Percentiles rank a stretch among this genome's conserved stretches.
Evolutionary conservation across 2,329 filamentous ascomycete genomes (phyloP).

Genomic region (Neodidymelliopsis sp.): DNA sequence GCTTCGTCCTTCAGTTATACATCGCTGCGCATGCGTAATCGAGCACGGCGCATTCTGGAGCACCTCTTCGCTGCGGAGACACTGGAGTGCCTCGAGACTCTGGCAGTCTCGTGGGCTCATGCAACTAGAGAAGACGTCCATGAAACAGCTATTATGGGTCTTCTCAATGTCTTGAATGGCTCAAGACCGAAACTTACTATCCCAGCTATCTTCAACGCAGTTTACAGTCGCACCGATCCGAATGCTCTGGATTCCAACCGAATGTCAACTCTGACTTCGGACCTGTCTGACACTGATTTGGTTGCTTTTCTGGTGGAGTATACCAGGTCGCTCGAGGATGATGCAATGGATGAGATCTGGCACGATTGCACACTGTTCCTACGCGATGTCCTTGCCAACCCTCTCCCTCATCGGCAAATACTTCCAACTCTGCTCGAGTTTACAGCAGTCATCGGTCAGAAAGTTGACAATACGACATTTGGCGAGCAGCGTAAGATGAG

Average conservation of each 20-base stretch:
- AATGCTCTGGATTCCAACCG: constrained; percentile 77
- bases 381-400: constrained; percentile 88
- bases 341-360: constrained; percentile 99
- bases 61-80: constrained; percentile 92
- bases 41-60: constrained; percentile 85
- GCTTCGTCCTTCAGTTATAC: constrained; percentile 89
- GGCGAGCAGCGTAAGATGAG: constrained; percentile 94
- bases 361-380: constrained; percentile 90
- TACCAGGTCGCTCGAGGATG: constrained; percentile 87
- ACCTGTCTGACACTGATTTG: constrained; percentile 81
- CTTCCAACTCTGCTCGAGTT: constrained; percentile 87
- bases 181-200: constrained; percentile 91
- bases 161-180: constrained; percentile 89
- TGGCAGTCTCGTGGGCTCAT: constrained; percentile 82
- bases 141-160: constrained; percentile 75
- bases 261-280: constrained; percentile 87
- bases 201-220: constrained; percentile 92
- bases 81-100: constrained; percentile 89
- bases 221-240: constrained; percentile 93
- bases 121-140: constrained; percentile 59
- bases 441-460: constrained; percentile 86
- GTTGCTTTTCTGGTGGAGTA: constrained; percentile 92
- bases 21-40: constrained; percentile 87
- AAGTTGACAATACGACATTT: constrained; percentile 97
- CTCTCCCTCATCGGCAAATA: constrained; percentile 92